These are phyloP conservation scores for Shiraia sp. DNA, from an alignment of 2,329 filamentous ascomycete genomes.

Conservation along the genomic window DNA sequence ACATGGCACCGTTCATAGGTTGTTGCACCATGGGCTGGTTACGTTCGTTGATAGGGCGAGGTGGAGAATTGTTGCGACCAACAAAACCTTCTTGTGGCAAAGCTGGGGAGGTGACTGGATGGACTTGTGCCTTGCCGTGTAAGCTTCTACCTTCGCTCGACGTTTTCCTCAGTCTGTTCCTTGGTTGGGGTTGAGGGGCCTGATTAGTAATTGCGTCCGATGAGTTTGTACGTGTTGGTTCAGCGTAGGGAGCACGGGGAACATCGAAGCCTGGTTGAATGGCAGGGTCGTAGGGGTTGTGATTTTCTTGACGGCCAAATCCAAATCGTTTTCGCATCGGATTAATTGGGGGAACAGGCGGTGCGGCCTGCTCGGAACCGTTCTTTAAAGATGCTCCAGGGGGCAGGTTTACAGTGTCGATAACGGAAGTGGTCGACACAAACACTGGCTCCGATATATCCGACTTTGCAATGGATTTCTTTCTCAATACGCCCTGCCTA, in stretches of 20 bases:
- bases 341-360: conserved; percentile 63
- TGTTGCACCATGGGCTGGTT: conserved; percentile 22
- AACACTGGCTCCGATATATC: conserved; percentile 65
- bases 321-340: conserved; percentile 59
- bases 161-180: conserved; percentile 52
- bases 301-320: conserved; percentile 44
- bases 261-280: conserved; percentile 37
- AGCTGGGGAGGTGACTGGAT: conserved; percentile 29
- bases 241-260: conserved; percentile 37
- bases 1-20: conserved; percentile 43
- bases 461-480: conserved; percentile 62
- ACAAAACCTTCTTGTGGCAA: conserved; percentile 30
- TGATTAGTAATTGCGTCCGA: conserved; percentile 49
- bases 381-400: conserved; percentile 59
- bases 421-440: conserved; percentile 59
- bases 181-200: conserved; percentile 36
- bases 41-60: conserved; percentile 25
- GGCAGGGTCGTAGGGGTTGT: conserved; percentile 44
- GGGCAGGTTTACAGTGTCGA: conserved; percentile 62
- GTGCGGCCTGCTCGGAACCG: conserved; percentile 44
- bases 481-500: conserved; percentile 48
- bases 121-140: conserved; percentile 45
- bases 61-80: conserved; percentile 36
- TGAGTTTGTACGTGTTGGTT: conserved; percentile 47
- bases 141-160: conserved; percentile 56